Evolutionary conservation across 2,329 filamentous ascomycete genomes (phyloP), one percentile per base, ranked within the genome.

Genomic region (Xylaria sp.): DNA sequence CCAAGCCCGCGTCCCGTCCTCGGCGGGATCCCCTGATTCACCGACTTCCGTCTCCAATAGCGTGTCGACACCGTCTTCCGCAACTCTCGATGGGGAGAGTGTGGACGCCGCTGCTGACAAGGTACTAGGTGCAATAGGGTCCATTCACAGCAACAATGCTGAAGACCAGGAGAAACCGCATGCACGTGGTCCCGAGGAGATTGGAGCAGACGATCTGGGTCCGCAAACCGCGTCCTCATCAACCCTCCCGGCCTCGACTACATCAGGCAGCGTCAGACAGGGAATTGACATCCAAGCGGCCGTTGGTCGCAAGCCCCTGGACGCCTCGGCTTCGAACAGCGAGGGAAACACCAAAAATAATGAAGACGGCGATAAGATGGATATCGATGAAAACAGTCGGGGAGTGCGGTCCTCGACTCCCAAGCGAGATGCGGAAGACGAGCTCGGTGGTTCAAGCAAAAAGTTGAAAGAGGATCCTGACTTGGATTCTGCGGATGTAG

Each of bases 201-300:
- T 98, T 59, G 95, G 94, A 4, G 89, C 94, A 67, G 90, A 93
- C 74, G 96, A 99, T 77, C 92, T 93, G 72, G 96, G 96, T 0
- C 90, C 92, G 10, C 94, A 93, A 80, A 72, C 65, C 58, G 67
- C 70, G 26, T 81, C 72, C 61, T 82, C 80, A 63, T 81, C 78
- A 17, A 82, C 79, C 48, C 56, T 68, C 20, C 77, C 79, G 33
- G 80, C 77, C 59, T 79, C 79, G 66, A 76, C 81, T 26, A 79
- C 83, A 64, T 79, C 73, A 57, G 74, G 79, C 59, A 78, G 81
- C 44, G 74, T 86, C 57, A 84, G 86, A 79, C 83, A 84, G 61
- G 85, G 83, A 13, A 88, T 90, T 68, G 86, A 90, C 73, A 79
- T 90, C 26, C 87, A 88, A 75, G 87, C 87, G 23, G 88, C 88